Base-by-base conservation (phyloP, 2,329 filamentous ascomycete genomes). In the Phialophora expanda region DNA sequence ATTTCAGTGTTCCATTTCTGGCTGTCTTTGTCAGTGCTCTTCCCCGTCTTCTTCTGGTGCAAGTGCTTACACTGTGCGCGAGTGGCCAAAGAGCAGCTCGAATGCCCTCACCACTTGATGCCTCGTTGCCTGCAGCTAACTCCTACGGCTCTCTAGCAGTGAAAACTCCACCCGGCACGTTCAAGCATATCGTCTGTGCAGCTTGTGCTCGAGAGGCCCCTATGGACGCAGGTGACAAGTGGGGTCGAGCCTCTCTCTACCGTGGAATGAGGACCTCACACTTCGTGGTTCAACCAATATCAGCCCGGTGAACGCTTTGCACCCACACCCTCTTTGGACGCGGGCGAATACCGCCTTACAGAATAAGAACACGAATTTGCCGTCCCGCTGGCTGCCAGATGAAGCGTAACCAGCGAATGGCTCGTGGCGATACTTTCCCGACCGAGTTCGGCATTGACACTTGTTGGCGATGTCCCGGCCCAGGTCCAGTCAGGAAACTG, bases 31-130 rank as follows among this genome's bases (percentile, higher is more conserved):
- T 53, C 30, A 60, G 50, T 34, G 11, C 5, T 28, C 12, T 12
- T 17, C 9, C 22, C 46, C 46, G 48, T 28, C 48, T 26, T 24
- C 11, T 53, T 53, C n/a, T 53, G 46, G 30, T 41, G 58, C 24
- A 61, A 61, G 58, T 44, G 58, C 58, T 61, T 61, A 61, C 58
- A n/a, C 6, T 61, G n/a, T 20, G 20, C 41, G 12, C 44, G 5
- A n/a, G 22, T 17, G 57, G 44, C 17, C 26, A 30, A 30, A n/a
- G n/a, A 55, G 12, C 53, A 34, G 28, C 48, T 12, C 20, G 26
- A 28, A 26, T n/a, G 26, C 14, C 22, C 32, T 34, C 17, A n/a
- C 38, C 38, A 44, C 17, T 44, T 44, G 38, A n/a, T n/a, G 38
- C 38, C 17, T 44, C n/a, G 2, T n/a, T 20, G n/a, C 44, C 48